Evolutionary conservation across 441 rosid species (phyloP).

Genomic region (Theobroma grandiflorum): DNA sequence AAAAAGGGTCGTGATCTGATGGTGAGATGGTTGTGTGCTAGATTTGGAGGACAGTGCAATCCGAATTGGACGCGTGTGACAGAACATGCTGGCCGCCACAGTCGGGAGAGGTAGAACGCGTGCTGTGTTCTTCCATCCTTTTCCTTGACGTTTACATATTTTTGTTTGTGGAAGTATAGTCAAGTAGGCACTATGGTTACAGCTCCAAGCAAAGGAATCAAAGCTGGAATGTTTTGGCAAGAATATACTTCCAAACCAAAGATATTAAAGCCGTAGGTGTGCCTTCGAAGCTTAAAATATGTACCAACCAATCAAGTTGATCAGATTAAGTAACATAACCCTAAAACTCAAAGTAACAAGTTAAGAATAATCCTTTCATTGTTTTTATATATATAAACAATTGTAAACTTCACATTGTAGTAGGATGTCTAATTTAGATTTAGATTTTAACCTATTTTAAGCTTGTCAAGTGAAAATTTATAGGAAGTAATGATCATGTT

Average conservation of each 20-base stretch:
- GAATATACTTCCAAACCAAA: background rate
- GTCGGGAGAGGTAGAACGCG: background rate
- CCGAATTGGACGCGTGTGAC: background rate
- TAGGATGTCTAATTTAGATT: too few relatives aligned
- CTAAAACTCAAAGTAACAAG: background rate
- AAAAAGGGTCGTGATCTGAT: background rate
- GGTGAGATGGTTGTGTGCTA: background rate
- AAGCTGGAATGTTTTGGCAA: slow-evolving; percentile 22
- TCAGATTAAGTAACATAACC: background rate
- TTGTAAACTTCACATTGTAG: too few relatives aligned
- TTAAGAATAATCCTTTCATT: too few relatives aligned
- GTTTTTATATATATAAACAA: too few relatives aligned
- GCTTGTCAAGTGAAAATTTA: background rate
- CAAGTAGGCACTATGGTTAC: background rate
- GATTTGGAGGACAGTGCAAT: background rate
- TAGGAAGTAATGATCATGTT: background rate
- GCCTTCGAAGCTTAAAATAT: slow-evolving; percentile 9
- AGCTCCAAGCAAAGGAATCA: background rate
- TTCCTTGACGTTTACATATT: background rate
- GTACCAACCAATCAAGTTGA: background rate
- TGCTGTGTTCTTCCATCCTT: background rate
- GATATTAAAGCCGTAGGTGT: background rate
- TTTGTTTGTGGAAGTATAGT: too few relatives aligned
- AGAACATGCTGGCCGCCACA: background rate
- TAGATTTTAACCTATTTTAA: background rate